A percentile compares a stretch with the other conserved stretches of the same genome.
Conservation (phyloP, 306 rosid genomes). For the Carpinus fangiana region DNA sequence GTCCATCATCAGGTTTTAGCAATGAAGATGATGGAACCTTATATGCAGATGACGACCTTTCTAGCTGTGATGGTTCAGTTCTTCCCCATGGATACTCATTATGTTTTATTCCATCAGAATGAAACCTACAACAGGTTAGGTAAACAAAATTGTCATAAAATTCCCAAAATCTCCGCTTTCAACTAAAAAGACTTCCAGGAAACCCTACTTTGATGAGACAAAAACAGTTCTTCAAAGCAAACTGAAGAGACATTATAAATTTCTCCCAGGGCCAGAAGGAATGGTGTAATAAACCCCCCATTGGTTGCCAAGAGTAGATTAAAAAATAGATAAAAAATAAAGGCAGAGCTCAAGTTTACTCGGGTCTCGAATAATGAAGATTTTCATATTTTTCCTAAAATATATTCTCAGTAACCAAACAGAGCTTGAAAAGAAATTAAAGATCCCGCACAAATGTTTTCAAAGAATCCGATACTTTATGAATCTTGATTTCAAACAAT, state of each 20-base stretch:
- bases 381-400: neutral
- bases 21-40: slow-evolving; percentile 52
- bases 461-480: neutral
- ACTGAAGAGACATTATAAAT: neutral
- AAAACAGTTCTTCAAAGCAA: neutral
- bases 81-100: slow-evolving; percentile 52
- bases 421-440: neutral
- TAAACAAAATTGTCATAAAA: slow-evolving; percentile 10
- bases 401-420: neutral
- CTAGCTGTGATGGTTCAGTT: slow-evolving; percentile 47
- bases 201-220: neutral
- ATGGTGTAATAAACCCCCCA: neutral
- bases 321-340: neutral
- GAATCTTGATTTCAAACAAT: neutral
- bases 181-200: neutral
- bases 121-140: slow-evolving; percentile 53
- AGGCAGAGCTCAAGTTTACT: neutral
- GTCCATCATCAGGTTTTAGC: slow-evolving; percentile 44
- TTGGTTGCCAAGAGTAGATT: neutral
- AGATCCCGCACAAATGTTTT: neutral
- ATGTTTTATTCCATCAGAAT: slow-evolving; percentile 44
- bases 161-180: neutral
- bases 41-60: slow-evolving; percentile 57
- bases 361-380: neutral
- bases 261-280: neutral